phyloP scores from a whole-genome alignment of 2,329 filamentous ascomycete genomes.

The Aureobasidium sp. region DNA sequence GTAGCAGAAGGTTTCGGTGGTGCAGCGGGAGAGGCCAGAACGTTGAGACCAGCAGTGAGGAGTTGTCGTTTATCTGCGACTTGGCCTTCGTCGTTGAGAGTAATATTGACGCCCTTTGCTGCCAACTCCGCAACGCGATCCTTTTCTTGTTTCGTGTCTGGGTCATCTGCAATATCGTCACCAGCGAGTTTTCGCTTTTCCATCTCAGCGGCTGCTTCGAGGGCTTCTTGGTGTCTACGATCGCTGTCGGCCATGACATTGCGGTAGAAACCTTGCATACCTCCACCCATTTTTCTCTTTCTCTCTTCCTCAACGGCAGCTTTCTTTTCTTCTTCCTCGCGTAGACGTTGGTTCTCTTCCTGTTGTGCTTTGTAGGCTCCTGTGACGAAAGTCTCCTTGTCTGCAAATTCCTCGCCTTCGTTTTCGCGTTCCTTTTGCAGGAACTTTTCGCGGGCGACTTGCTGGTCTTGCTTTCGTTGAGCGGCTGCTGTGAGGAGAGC shows the following conservation, averaged over 20 bases:
- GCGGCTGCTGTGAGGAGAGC: slow-evolving; percentile 65
- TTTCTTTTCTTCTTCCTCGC: slow-evolving; percentile 60
- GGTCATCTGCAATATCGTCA: slow-evolving; percentile 17
- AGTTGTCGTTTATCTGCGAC: slow-evolving; percentile 79
- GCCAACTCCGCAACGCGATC: slow-evolving; percentile 61
- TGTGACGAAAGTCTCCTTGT: slow-evolving; percentile 81
- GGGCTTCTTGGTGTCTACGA: slow-evolving; percentile 57
- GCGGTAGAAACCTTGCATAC: slow-evolving; percentile 69
- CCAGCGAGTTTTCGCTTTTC: slow-evolving; percentile 24
- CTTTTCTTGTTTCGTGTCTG: slow-evolving; percentile 32
- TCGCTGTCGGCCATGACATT: slow-evolving; percentile 64
- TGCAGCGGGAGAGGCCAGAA: slow-evolving; percentile 34
- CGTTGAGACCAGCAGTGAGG: slow-evolving; percentile 65
- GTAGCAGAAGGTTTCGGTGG: slow-evolving; percentile 4
- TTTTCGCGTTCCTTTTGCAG: slow-evolving; percentile 68
- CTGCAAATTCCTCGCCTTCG: slow-evolving; percentile 71
- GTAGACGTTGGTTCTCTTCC: slow-evolving; percentile 60
- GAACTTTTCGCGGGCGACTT: slow-evolving; percentile 72
- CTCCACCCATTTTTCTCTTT: slow-evolving; percentile 54
- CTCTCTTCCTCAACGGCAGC: slow-evolving; percentile 58
- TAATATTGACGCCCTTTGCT: slow-evolving; percentile 52
- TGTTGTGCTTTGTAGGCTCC: slow-evolving; percentile 75
- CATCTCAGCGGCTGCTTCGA: slow-evolving; percentile 52
- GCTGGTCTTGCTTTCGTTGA: slow-evolving; percentile 65
- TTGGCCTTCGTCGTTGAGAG: slow-evolving; percentile 73